Percentiles rank a stretch among this genome's conserved stretches.
phyloP scores from a whole-genome alignment of 176 grass and related monocot genomes.

The Phyllostachys edulis region DNA sequence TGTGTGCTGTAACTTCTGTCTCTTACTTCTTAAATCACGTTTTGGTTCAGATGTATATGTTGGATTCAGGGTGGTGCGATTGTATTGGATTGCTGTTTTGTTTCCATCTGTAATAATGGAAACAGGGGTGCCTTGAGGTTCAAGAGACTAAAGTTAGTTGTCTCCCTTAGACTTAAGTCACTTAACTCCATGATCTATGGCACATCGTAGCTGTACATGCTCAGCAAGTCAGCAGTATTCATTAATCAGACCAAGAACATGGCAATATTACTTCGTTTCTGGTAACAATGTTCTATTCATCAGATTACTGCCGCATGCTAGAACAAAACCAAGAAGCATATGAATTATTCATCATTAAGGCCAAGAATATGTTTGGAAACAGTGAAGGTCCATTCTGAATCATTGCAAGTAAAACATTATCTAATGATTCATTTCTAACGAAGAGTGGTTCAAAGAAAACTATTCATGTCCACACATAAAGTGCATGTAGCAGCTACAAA shows the following conservation, averaged over 20 bases:
- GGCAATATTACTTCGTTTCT: background rate
- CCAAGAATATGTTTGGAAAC: background rate
- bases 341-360: background rate
- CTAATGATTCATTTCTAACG: background rate
- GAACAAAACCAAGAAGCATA: conserved; percentile 3
- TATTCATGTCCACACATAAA: background rate
- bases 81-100: background rate
- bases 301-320: background rate
- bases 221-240: background rate
- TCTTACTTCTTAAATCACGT: background rate
- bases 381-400: background rate
- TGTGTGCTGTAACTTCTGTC: background rate
- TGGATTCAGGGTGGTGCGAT: background rate
- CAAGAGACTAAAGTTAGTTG: background rate
- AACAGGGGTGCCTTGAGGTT: background rate
- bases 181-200: background rate
- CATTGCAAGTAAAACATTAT: background rate
- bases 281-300: background rate
- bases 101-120: background rate
- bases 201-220: background rate
- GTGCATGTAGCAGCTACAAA: background rate
- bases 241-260: conserved; percentile 12
- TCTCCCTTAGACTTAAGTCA: background rate
- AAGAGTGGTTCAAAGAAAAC: background rate
- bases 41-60: background rate